These are phyloP conservation scores for Myriosclerotinia duriaeana DNA, from an alignment of 2,329 filamentous ascomycete genomes.

Conservation along the genomic window DNA sequence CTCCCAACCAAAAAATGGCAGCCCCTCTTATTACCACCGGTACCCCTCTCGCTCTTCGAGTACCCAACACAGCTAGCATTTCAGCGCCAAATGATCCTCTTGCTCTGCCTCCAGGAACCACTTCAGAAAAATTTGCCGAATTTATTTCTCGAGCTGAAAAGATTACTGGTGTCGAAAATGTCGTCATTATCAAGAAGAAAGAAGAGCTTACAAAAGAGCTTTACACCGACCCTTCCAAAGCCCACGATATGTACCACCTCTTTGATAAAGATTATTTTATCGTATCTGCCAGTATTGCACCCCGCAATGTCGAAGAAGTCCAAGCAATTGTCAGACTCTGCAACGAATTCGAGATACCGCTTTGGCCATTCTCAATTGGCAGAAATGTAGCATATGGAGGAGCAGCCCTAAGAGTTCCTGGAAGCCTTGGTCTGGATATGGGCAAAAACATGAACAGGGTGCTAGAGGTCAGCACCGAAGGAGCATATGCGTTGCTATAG, in stretches of 20 bases:
- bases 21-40: not conserved
- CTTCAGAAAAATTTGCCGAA: conserved; percentile 20
- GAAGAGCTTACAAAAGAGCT: conserved; percentile 24
- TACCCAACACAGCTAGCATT: not conserved
- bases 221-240: conserved; percentile 26
- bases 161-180: conserved; percentile 20
- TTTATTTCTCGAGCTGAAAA: conserved; percentile 20
- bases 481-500: conserved; percentile 53
- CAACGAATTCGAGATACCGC: conserved; percentile 48
- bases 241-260: conserved; percentile 45
- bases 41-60: not conserved
- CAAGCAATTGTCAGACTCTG: conserved; percentile 47
- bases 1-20: not conserved
- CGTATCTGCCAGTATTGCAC: conserved; percentile 22
- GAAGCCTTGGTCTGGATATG: conserved; percentile 53
- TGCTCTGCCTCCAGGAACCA: conserved; percentile 25
- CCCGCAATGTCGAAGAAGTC: conserved; percentile 45
- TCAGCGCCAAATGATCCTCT: conserved; percentile 21
- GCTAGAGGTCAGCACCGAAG: conserved; percentile 51
- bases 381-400: conserved; percentile 50
- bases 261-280: conserved; percentile 46
- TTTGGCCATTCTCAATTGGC: conserved; percentile 49
- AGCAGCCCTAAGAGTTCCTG: conserved; percentile 53
- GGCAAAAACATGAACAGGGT: conserved; percentile 54
- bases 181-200: conserved; percentile 22